Evolutionary conservation across 2,329 filamentous ascomycete species (phyloP).

Genomic region (Chaetomium olivaceum): DNA sequence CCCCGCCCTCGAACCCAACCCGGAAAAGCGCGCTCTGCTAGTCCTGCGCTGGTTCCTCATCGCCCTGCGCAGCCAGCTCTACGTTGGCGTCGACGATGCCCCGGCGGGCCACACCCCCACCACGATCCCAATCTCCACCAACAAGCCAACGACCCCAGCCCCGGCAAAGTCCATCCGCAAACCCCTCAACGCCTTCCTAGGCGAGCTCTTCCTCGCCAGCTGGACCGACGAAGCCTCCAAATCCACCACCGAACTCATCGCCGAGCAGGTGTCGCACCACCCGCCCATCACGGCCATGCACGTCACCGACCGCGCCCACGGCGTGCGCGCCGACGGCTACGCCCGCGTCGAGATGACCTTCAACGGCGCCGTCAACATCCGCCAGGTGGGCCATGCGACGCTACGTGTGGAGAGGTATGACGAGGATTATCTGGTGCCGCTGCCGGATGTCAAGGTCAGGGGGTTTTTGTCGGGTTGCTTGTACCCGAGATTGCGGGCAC

Average conservation of each 20-base stretch:
- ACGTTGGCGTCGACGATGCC: slow-evolving; percentile 45
- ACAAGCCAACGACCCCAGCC: neutral
- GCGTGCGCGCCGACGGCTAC: slow-evolving; percentile 52
- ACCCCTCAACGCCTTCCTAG: slow-evolving; percentile 55
- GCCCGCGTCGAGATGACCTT: slow-evolving; percentile 56
- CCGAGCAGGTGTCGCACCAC: slow-evolving; percentile 56
- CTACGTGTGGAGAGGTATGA: slow-evolving; percentile 51
- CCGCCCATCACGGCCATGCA: slow-evolving; percentile 56
- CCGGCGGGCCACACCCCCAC: neutral
- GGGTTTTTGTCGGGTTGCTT: slow-evolving; percentile 50
- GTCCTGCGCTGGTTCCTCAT: slow-evolving; percentile 51
- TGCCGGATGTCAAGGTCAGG: slow-evolving; percentile 51
- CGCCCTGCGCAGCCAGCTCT: slow-evolving; percentile 50
- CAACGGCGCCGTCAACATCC: slow-evolving; percentile 50
- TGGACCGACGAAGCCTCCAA: slow-evolving; percentile 39
- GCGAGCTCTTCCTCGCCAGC: slow-evolving; percentile 50
- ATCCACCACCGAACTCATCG: slow-evolving; percentile 38
- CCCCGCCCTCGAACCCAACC: slow-evolving; percentile 46
- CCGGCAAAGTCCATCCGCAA: slow-evolving; percentile 48
- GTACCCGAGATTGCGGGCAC: slow-evolving; percentile 50
- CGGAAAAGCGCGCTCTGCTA: slow-evolving; percentile 47
- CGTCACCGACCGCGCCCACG: slow-evolving; percentile 45
- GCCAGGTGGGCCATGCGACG: slow-evolving; percentile 52
- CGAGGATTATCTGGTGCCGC: slow-evolving; percentile 52
- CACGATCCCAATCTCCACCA: neutral